These are phyloP conservation scores for Haberlea rhodopensis DNA, from an alignment of 257 asterid genomes.

Conservation along the genomic window DNA sequence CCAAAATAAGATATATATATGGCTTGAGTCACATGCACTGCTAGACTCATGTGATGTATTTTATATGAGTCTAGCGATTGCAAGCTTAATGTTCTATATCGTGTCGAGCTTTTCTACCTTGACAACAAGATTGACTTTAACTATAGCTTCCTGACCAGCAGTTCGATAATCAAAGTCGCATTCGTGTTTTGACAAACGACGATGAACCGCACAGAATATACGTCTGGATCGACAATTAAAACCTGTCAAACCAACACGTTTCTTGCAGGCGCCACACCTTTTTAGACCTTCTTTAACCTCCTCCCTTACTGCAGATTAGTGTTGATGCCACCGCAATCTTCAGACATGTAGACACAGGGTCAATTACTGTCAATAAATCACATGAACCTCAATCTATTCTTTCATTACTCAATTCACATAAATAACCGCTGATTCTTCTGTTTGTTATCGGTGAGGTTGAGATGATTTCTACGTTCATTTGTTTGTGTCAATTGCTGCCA, in stretches of 20 bases:
- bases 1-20: too few relatives aligned
- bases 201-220: conserved; percentile 47
- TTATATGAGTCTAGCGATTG: too few relatives aligned
- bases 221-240: conserved; percentile 59
- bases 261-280: conserved; percentile 51
- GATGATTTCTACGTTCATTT: too few relatives aligned
- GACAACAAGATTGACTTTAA: conserved; percentile 66
- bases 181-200: conserved; percentile 64
- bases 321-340: conserved; percentile 26
- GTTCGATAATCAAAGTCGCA: conserved; percentile 57
- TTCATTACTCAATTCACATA: too few relatives aligned
- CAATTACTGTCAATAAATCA: too few relatives aligned
- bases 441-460: too few relatives aligned
- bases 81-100: background rate
- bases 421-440: too few relatives aligned
- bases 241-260: conserved; percentile 63
- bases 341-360: conserved; percentile 23
- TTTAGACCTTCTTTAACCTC: conserved; percentile 49
- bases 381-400: too few relatives aligned
- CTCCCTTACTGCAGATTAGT: conserved; percentile 26
- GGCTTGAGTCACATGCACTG: too few relatives aligned
- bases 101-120: conserved; percentile 66
- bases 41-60: too few relatives aligned
- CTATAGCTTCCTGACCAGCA: conserved; percentile 66
- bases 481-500: too few relatives aligned